Evolutionary conservation across 768 basidiomycete species (phyloP).

Genomic region (Auricularia sp.): DNA sequence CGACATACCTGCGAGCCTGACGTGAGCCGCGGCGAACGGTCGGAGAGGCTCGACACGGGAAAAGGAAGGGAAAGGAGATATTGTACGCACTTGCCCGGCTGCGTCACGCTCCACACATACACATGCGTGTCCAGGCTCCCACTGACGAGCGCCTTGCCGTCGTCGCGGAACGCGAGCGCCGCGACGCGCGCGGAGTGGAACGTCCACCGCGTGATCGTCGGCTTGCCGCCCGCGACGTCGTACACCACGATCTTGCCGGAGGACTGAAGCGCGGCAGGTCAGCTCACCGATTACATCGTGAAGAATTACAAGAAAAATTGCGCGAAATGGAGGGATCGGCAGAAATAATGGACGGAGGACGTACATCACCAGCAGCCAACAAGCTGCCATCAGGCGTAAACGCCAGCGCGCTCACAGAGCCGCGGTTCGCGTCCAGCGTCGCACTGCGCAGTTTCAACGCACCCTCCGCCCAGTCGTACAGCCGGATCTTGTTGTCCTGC

Average conservation of each 20-base stretch:
- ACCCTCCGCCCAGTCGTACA: conserved; percentile 59
- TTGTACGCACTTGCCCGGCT: conserved; percentile 21
- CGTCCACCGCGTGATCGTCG: conserved; percentile 70
- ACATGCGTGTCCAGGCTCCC: conserved; percentile 90
- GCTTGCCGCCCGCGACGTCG: conserved; percentile 55
- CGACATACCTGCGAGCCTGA: conserved; percentile 55
- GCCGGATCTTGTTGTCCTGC: conserved; percentile 64
- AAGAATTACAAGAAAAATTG: neutral
- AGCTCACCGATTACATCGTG: neutral
- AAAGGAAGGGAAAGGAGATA: no score
- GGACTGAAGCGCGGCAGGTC: conserved; percentile 35
- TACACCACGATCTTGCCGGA: conserved; percentile 73
- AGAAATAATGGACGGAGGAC: conserved; percentile 19
- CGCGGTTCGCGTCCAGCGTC: conserved; percentile 57
- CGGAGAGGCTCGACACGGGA: no score
- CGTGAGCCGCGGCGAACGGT: neutral
- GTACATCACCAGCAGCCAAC: conserved; percentile 79
- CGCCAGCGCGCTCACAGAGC: conserved; percentile 59
- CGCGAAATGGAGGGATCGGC: neutral
- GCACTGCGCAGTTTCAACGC: conserved; percentile 39
- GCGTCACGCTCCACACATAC: conserved; percentile 69
- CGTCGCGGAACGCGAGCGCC: conserved; percentile 64
- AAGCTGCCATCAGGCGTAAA: conserved; percentile 70
- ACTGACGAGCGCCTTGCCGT: conserved; percentile 70
- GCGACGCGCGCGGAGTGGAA: conserved; percentile 77